Percentiles rank a stretch among this genome's conserved stretches.
Evolutionary conservation across 352 stramenopile genomes (phyloP).

Genomic region (Globisporangium nagaii): DNA sequence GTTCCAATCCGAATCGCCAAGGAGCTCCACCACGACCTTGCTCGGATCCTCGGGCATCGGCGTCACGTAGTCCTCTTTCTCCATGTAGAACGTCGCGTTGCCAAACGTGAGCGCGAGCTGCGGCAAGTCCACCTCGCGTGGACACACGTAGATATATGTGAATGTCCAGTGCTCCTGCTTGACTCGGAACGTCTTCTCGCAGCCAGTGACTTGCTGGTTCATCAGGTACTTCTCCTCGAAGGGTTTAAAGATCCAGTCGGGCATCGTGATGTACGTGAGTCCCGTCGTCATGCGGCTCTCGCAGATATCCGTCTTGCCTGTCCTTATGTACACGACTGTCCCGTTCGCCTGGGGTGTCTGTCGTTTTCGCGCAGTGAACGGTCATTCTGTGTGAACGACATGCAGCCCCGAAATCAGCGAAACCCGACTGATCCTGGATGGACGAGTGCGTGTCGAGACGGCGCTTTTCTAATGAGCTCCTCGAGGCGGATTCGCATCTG

Average conservation of each 20-base stretch:
- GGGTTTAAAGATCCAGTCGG: background rate
- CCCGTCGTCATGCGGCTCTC: background rate
- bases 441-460: too few relatives aligned
- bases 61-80: background rate
- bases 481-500: too few relatives aligned
- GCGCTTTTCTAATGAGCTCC: too few relatives aligned
- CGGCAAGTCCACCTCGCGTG: background rate
- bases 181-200: background rate
- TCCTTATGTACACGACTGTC: too few relatives aligned
- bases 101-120: slow-evolving; percentile 3
- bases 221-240: background rate
- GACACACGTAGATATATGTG: background rate
- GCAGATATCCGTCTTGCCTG: background rate
- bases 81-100: background rate
- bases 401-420: too few relatives aligned
- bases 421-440: too few relatives aligned
- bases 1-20: background rate
- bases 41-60: background rate
- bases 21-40: background rate
- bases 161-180: background rate
- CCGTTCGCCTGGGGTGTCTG: too few relatives aligned
- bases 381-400: too few relatives aligned
- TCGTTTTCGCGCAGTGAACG: too few relatives aligned
- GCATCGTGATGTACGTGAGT: background rate
- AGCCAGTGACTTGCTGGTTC: background rate